Percentiles rank a stretch among this genome's conserved stretches.
These are phyloP conservation scores for Lactarius sanguifluus DNA, from an alignment of 768 basidiomycete species.

Conservation along the genomic window DNA sequence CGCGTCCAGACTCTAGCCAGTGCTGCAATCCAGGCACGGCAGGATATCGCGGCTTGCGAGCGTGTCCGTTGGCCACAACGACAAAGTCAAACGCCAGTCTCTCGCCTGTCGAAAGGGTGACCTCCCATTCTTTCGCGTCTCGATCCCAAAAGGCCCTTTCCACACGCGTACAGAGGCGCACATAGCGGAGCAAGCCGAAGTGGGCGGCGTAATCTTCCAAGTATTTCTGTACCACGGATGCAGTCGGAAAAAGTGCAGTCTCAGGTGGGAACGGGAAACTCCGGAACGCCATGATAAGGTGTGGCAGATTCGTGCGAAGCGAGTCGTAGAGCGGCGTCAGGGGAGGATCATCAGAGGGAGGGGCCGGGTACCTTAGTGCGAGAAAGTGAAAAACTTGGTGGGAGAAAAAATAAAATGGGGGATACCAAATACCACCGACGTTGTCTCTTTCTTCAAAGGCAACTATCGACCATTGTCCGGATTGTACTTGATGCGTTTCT, in stretches of 20 bases:
- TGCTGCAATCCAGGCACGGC: slow-evolving; percentile 53
- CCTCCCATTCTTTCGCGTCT: slow-evolving; percentile 44
- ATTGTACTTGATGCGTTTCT: slow-evolving; percentile 56
- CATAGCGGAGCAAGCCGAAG: slow-evolving; percentile 60
- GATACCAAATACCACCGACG: slow-evolving; percentile 77
- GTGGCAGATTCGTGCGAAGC: slow-evolving; percentile 78
- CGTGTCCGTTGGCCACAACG: slow-evolving; percentile 76
- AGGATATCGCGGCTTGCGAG: slow-evolving; percentile 63
- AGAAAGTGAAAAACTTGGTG: neutral
- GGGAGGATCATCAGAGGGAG: slow-evolving; percentile 52
- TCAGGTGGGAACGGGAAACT: slow-evolving; percentile 67
- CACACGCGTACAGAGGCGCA: slow-evolving; percentile 64
- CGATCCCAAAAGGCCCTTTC: slow-evolving; percentile 43
- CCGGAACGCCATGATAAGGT: slow-evolving; percentile 71
- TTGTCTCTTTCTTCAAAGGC: slow-evolving; percentile 64
- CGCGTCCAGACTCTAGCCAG: slow-evolving; percentile 56
- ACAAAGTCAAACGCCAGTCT: slow-evolving; percentile 56
- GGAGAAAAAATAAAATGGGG: neutral
- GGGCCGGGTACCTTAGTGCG: slow-evolving; percentile 51
- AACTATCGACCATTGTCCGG: slow-evolving; percentile 59
- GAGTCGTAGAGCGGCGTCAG: slow-evolving; percentile 75
- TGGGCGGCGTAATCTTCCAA: slow-evolving; percentile 61
- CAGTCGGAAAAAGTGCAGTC: slow-evolving; percentile 67
- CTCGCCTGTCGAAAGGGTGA: slow-evolving; percentile 43
- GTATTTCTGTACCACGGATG: slow-evolving; percentile 64